Conservation (phyloP, 768 basidiomycete species). For the Boletus reticuloceps region DNA sequence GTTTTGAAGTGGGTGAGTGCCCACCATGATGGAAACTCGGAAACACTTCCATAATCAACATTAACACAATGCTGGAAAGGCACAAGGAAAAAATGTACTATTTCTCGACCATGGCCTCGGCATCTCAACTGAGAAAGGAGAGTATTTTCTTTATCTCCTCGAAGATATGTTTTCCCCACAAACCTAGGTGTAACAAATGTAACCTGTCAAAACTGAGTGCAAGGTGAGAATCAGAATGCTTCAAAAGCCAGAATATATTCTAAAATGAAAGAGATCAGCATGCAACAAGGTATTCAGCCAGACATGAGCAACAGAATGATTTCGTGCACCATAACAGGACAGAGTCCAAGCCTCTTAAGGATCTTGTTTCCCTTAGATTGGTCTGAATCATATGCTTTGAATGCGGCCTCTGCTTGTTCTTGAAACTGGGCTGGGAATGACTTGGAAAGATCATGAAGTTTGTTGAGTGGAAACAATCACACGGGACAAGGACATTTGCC, state of each 20-base stretch:
- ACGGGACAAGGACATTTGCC: constrained; percentile 37
- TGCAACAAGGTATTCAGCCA: too few relatives aligned
- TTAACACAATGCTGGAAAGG: not conserved
- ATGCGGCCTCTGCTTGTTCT: too few relatives aligned
- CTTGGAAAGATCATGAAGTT: constrained; percentile 10
- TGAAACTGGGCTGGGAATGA: too few relatives aligned
- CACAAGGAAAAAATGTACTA: constrained; percentile 20
- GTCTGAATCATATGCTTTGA: too few relatives aligned
- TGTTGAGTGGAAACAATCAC: constrained; percentile 32
- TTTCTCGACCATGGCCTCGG: constrained; percentile 9
- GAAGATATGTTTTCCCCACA: constrained; percentile 35
- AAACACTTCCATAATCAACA: constrained; percentile 19
- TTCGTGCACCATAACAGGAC: not conserved
- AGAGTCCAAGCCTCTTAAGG: not conserved
- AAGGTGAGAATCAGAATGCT: constrained; percentile 31
- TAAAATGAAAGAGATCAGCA: not conserved
- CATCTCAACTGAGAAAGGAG: constrained; percentile 5
- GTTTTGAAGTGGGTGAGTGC: constrained; percentile 33
- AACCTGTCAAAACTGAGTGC: constrained; percentile 40
- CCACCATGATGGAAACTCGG: constrained; percentile 32
- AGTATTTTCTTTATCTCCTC: constrained; percentile 23
- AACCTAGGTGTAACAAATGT: constrained; percentile 34
- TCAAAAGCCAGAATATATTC: not conserved
- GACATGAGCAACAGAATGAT: not conserved
- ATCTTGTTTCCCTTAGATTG: not conserved